These are phyloP conservation scores for Penicillium samsonianum DNA, from an alignment of 495 filamentous ascomycete genomes.

Conservation along the genomic window DNA sequence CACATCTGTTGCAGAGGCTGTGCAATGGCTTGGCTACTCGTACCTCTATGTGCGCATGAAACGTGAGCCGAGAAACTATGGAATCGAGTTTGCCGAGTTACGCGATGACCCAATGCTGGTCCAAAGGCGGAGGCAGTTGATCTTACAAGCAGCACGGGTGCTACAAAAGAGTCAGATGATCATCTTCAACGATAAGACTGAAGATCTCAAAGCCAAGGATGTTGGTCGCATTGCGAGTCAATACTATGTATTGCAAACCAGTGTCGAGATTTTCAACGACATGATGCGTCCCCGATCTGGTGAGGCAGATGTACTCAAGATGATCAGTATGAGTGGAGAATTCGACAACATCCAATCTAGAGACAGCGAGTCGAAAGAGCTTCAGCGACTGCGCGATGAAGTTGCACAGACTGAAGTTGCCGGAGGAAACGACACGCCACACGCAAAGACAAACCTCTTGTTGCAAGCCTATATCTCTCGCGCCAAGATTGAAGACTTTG, in stretches of 20 bases:
- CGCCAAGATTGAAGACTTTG: slow-evolving; percentile 86
- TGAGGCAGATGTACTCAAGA: slow-evolving; percentile 86
- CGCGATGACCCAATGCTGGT: slow-evolving; percentile 83
- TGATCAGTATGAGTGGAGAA: slow-evolving; percentile 95
- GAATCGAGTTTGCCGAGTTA: slow-evolving; percentile 93
- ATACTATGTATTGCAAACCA: slow-evolving; percentile 90
- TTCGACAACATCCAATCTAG: slow-evolving; percentile 95
- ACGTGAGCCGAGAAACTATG: slow-evolving; percentile 85
- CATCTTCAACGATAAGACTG: slow-evolving; percentile 91
- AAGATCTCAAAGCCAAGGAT: slow-evolving; percentile 89
- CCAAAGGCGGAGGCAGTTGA: slow-evolving; percentile 74
- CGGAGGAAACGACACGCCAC: slow-evolving; percentile 72
- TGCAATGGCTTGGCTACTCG: slow-evolving; percentile 96
- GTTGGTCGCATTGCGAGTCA: slow-evolving; percentile 96
- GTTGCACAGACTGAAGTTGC: slow-evolving; percentile 70
- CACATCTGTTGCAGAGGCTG: slow-evolving; percentile 88
- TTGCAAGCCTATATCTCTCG: slow-evolving; percentile 94
- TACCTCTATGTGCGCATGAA: slow-evolving; percentile 97
- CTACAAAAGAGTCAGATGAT: slow-evolving; percentile 97
- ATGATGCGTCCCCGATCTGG: slow-evolving; percentile 80
- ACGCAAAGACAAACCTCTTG: slow-evolving; percentile 93
- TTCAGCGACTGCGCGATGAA: slow-evolving; percentile 64
- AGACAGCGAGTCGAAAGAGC: slow-evolving; percentile 81
- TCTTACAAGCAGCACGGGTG: slow-evolving; percentile 81
- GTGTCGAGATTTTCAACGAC: slow-evolving; percentile 91